These are phyloP conservation scores for Verticillium tricorpus DNA, from an alignment of 2,329 filamentous ascomycete genomes.

Conservation along the genomic window DNA sequence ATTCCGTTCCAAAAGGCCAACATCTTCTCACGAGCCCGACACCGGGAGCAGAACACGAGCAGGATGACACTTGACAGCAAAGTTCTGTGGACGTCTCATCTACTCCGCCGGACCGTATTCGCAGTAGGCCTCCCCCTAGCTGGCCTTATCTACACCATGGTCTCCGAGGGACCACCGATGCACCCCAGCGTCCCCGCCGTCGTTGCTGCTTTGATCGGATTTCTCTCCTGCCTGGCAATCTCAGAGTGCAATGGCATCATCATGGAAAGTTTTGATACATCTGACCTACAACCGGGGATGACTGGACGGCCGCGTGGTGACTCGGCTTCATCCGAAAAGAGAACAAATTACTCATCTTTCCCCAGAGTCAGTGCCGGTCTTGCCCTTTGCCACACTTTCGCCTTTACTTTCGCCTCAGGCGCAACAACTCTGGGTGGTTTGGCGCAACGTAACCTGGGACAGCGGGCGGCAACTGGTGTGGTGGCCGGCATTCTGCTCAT, in stretches of 20 bases:
- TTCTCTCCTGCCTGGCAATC: conserved; percentile 67
- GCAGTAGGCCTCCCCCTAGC: conserved; percentile 62
- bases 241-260: conserved; percentile 72
- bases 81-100: conserved; percentile 67
- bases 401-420: conserved; percentile 64
- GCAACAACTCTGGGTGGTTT: conserved; percentile 66
- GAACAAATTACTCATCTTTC: conserved; percentile 71
- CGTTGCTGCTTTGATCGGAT: conserved; percentile 63
- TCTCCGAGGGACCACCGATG: conserved; percentile 57
- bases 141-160: conserved; percentile 62
- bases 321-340: conserved; percentile 32
- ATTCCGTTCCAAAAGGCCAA: conserved; percentile 72
- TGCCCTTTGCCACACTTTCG: conserved; percentile 64
- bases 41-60: conserved; percentile 55
- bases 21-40: conserved; percentile 61
- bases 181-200: conserved; percentile 60
- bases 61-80: conserved; percentile 62
- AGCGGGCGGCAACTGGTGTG: conserved; percentile 63
- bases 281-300: conserved; percentile 69
- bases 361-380: conserved; percentile 69
- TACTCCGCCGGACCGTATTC: conserved; percentile 64
- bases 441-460: conserved; percentile 60
- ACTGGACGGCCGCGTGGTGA: conserved; percentile 48
- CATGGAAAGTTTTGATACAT: conserved; percentile 81
- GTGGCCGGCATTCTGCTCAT: conserved; percentile 63